Base-by-base conservation (phyloP, 257 asterid genomes). In the Solanum sejunctum region DNA sequence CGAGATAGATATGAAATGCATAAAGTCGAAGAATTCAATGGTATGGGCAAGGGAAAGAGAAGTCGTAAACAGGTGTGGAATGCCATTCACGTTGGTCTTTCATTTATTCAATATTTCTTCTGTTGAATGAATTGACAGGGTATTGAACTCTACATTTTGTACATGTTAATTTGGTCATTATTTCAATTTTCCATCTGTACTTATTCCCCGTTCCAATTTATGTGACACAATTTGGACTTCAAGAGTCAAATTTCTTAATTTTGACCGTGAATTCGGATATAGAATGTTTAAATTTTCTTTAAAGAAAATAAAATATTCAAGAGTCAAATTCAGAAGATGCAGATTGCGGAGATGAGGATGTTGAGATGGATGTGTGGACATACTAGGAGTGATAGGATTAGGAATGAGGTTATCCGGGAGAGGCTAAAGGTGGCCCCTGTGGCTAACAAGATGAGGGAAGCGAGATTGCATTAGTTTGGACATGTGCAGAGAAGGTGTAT, bases 21-120 rank as follows among this genome's bases (percentile, higher is more conserved):
- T 77, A 93, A 95, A 89, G 87, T 90, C 39, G 99, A 95, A 88
- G 99, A 97, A 88, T 91, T 93, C 75, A 95, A 89, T 90, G 88
- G 98, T 45, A 89, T 97, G 99, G 99, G 99, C 77, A 97, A 97
- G 93, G 97, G 99, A 84, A 95, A 92, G 95, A 95, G 99, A 89
- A 92, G 97, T 90, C 92, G 98, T 86, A 94, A 91, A 86, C 98
- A 97, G 98, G 98, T 95, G 83, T 56, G 47, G 23, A 28, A 78
- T 78, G 83, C 83, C 64, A 78, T 78, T 52, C 17, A 75, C 41
- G 26, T 16, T 49, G 41, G 26, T 28, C 83, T 23, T 49, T 26
- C 67, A 18, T 83, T 47, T 83, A 51, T 83, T 83, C 32, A 52
- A 32, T n/a, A 5, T 60, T 69, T 83, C 63, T 67, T 83, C 85